These are phyloP conservation scores for Pinus taeda DNA, from an alignment of 75 land plant species.

Conservation along the genomic window DNA sequence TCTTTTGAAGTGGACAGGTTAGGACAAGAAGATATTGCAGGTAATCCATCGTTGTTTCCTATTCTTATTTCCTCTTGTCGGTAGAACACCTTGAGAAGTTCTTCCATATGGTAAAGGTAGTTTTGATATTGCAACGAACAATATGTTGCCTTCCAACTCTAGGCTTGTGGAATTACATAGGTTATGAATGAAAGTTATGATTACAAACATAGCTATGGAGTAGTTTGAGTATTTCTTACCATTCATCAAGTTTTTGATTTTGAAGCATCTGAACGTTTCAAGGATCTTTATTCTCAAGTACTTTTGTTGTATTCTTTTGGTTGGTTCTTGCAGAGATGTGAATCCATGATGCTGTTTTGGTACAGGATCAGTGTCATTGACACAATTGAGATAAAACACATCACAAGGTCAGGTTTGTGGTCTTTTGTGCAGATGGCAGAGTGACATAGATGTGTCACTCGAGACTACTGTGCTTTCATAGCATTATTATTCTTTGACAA, in stretches of 20 bases:
- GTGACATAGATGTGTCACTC: neutral
- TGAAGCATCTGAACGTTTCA: constrained; percentile 1
- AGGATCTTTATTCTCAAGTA: neutral
- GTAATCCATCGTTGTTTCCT: neutral
- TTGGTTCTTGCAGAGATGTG: neutral
- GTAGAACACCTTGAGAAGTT: neutral
- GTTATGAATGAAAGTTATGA: neutral
- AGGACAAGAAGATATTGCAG: constrained; percentile 5
- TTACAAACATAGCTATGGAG: neutral
- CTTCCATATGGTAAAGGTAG: neutral
- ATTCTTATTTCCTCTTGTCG: neutral
- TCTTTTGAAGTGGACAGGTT: neutral
- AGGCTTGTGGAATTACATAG: neutral
- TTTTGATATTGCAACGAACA: neutral
- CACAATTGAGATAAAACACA: neutral
- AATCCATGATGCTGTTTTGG: constrained; percentile 1
- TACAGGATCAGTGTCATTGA: neutral
- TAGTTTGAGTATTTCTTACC: neutral
- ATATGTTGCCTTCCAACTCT: neutral
- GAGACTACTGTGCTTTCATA: neutral
- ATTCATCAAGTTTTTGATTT: neutral
- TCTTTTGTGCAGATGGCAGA: neutral
- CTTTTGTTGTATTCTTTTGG: neutral
- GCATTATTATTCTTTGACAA: neutral
- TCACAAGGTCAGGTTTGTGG: neutral